These are phyloP conservation scores for Xylariaceae sp. DNA, from an alignment of 2,329 filamentous ascomycete genomes.

Conservation along the genomic window DNA sequence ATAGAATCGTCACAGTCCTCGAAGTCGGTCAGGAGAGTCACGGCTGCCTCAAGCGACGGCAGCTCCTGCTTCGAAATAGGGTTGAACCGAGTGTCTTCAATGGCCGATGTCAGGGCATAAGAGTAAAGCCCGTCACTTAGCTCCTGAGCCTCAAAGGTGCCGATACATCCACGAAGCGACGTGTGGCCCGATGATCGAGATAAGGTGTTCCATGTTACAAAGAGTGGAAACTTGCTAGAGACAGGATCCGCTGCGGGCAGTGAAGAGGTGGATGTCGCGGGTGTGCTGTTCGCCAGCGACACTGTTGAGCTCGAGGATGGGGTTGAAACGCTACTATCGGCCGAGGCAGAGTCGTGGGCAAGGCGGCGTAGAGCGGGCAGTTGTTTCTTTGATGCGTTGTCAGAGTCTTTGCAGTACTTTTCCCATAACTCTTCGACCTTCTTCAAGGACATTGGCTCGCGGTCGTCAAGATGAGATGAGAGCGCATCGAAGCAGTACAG, in stretches of 20 bases:
- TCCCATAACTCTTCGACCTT: conserved; percentile 64
- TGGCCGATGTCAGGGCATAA: conserved; percentile 76
- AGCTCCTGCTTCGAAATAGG: conserved; percentile 52
- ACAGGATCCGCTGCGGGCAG: conserved; percentile 29
- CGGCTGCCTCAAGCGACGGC: conserved; percentile 54
- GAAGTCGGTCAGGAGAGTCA: conserved; percentile 83
- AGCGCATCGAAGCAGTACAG: conserved; percentile 90
- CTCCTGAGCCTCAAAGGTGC: conserved; percentile 78
- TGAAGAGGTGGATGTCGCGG: conserved; percentile 41
- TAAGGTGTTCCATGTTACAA: conserved; percentile 89
- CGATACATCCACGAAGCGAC: conserved; percentile 86
- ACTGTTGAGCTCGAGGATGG: conserved; percentile 31
- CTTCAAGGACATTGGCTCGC: conserved; percentile 59
- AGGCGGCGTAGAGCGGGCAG: conserved; percentile 27
- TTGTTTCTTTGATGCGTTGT: conserved; percentile 27
- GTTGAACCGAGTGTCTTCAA: conserved; percentile 58
- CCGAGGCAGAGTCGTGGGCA: conserved; percentile 24
- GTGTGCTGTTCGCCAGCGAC: conserved; percentile 37
- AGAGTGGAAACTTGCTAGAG: conserved; percentile 63
- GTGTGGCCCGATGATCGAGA: conserved; percentile 51
- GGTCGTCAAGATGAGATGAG: conserved; percentile 65
- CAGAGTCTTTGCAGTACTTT: conserved; percentile 33
- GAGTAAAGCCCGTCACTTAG: conserved; percentile 66
- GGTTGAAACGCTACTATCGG: conserved; percentile 25
- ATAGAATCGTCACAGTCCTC: conserved; percentile 66